These are phyloP conservation scores for Elaphomyces granulatus DNA, from an alignment of 495 filamentous ascomycete genomes.

Conservation along the genomic window DNA sequence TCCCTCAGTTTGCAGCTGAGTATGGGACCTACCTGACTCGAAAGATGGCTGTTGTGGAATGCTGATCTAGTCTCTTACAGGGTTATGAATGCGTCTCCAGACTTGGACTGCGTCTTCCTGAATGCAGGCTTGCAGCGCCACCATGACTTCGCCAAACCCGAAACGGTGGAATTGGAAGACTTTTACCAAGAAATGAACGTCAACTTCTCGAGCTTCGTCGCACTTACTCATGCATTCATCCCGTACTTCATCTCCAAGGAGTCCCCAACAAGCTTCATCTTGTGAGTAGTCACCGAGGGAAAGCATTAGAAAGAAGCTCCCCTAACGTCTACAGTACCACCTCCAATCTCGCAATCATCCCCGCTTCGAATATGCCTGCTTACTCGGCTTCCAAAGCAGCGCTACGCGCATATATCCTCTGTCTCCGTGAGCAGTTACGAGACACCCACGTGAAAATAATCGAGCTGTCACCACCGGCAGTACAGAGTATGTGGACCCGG, in stretches of 20 bases:
- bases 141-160: conserved; percentile 49
- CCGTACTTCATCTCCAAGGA: conserved; percentile 43
- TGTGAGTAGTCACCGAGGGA: conserved; percentile 1
- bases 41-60: too few species aligned
- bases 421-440: conserved; percentile 46
- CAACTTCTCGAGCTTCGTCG: conserved; percentile 52
- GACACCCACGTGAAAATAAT: conserved; percentile 39
- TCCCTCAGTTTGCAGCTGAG: conserved; percentile 34
- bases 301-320: too few species aligned
- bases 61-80: too few species aligned
- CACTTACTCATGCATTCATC: conserved; percentile 46
- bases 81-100: conserved; percentile 41
- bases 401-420: conserved; percentile 37
- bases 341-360: conserved; percentile 31
- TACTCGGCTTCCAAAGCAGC: conserved; percentile 38
- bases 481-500: conserved; percentile 37
- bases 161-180: conserved; percentile 38
- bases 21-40: too few species aligned
- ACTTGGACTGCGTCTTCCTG: conserved; percentile 30
- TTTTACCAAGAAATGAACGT: conserved; percentile 45
- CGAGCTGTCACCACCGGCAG: conserved; percentile 53
- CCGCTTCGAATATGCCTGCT: conserved; percentile 28
- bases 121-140: conserved; percentile 34
- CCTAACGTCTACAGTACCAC: conserved; percentile 15
- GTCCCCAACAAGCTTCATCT: conserved; percentile 19